phyloP scores from a whole-genome alignment of 192 early-diverging fungal species.

The Coemansia sp. region DNA sequence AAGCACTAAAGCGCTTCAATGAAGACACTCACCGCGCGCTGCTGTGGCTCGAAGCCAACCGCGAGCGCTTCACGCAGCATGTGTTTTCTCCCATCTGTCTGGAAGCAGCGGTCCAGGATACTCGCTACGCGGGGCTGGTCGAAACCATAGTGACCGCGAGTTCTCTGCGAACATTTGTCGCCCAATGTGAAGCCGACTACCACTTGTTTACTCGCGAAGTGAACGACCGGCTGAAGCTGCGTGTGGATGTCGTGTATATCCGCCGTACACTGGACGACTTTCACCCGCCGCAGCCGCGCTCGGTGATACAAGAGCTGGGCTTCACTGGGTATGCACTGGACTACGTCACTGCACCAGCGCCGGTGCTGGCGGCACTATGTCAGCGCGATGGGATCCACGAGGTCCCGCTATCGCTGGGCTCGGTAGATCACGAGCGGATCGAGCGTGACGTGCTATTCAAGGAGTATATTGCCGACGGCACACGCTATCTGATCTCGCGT shows the following conservation, averaged over 20 bases:
- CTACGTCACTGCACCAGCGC: slow-evolving; percentile 63
- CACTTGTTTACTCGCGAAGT: slow-evolving; percentile 56
- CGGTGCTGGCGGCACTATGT: slow-evolving; percentile 63
- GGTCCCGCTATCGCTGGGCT: slow-evolving; percentile 39
- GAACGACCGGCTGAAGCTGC: slow-evolving; percentile 55
- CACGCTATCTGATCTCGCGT: slow-evolving; percentile 18
- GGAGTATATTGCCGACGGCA: slow-evolving; percentile 42
- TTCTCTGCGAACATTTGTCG: slow-evolving; percentile 71
- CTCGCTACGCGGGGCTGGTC: slow-evolving; percentile 56
- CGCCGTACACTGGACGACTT: slow-evolving; percentile 22
- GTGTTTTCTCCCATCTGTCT: slow-evolving; percentile 71
- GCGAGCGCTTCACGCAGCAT: slow-evolving; percentile 54
- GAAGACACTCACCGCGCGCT: slow-evolving; percentile 56
- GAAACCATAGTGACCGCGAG: slow-evolving; percentile 50
- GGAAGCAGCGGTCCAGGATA: slow-evolving; percentile 64
- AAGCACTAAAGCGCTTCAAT: slow-evolving; percentile 46
- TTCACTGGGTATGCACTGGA: slow-evolving; percentile 75
- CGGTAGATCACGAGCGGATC: slow-evolving; percentile 28
- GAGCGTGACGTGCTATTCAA: slow-evolving; percentile 15
- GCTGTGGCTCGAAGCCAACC: slow-evolving; percentile 65
- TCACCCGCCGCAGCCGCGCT: slow-evolving; percentile 17
- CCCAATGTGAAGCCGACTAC: slow-evolving; percentile 76
- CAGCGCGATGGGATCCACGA: slow-evolving; percentile 53
- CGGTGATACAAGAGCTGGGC: slow-evolving; percentile 50
- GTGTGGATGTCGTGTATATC: slow-evolving; percentile 57